Evolutionary conservation across 108 stramenopile genomes (phyloP), one percentile per base, ranked within the genome.

Genomic region (Cyclotella atomus): DNA sequence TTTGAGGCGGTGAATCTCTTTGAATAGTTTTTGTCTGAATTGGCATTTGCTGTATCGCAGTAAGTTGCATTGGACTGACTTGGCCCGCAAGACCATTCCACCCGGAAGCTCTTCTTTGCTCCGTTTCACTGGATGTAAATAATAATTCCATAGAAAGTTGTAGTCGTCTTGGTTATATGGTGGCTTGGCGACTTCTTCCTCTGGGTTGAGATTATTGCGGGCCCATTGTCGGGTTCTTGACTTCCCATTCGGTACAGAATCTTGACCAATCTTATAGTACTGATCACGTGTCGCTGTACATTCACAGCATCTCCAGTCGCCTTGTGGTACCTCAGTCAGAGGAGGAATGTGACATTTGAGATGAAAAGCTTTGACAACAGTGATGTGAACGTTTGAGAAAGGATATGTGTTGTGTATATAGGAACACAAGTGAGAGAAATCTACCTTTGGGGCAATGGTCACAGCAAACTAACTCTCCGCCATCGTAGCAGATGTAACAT

Each of bases 291-390:
- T 41, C 12, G 72, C 72, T 21, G 0, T 19, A 21, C 72, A 73
- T 54, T 73, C 72, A 30, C 46, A 53, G 27, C 72, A 73, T 16
- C 34, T 73, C 24, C 36, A 73, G 30, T 53, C 65, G 1, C 64
- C 72, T 9, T 54, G n/a, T 7, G 72, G 72, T 4, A 73, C 65
- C 2, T 30, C 27, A 2, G 17, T 7, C 17, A 73, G 33, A 15
- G 65, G 65, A 3, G 72, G 72, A 17, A 59, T 66, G 59, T 73
- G 72, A 29, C 72, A 73, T 12, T 32, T n/a, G 1, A 73, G 19
- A 73, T 73, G 72, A 19, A 60, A 73, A 8, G 65, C 46, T 55
- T 60, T 55, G 19, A 65, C 55, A n/a, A n/a, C n/a, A n/a, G n/a
- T n/a, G n/a, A n/a, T n/a, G n/a, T n/a, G n/a, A n/a, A n/a, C n/a